Percentiles rank a stretch among this genome's conserved stretches.
These are phyloP conservation scores for Oidiodendron maius DNA, from an alignment of 495 filamentous ascomycete genomes.

Conservation along the genomic window DNA sequence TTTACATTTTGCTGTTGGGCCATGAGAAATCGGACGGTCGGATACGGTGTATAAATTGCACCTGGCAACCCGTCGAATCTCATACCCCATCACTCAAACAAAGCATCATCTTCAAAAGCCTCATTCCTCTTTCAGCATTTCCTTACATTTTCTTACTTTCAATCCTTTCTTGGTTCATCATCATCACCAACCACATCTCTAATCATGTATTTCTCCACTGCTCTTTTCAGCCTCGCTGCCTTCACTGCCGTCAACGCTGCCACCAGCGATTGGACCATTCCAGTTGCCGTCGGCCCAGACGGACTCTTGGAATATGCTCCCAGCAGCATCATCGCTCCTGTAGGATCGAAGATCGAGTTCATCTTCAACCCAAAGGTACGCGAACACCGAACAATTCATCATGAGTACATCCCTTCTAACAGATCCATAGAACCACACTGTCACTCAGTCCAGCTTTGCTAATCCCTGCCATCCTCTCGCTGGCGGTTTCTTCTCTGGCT, in stretches of 20 bases:
- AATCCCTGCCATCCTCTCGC: slow-evolving; percentile 46
- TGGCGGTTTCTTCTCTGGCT: slow-evolving; percentile 37
- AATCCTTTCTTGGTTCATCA: background rate
- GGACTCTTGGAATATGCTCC: background rate
- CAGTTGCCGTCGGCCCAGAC: background rate
- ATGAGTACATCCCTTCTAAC: slow-evolving; percentile 2
- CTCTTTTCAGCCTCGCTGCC: background rate
- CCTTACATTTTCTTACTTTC: background rate
- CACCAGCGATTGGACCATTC: background rate
- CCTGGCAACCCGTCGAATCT: too few species aligned
- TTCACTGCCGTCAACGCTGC: background rate
- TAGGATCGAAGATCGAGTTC: slow-evolving; percentile 3
- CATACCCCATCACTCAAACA: too few species aligned
- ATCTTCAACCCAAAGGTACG: background rate
- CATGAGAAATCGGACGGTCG: too few species aligned
- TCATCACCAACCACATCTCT: background rate
- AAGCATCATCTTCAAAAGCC: too few species aligned
- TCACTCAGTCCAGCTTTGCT: slow-evolving; percentile 63
- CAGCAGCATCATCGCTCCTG: background rate
- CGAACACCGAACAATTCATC: background rate
- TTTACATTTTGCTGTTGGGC: too few species aligned
- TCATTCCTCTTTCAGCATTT: too few species aligned
- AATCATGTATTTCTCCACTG: background rate
- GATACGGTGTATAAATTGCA: too few species aligned
- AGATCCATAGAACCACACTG: slow-evolving; percentile 50